Evolutionary conservation across 208 protist genomes (phyloP).

Genomic region (Wallacemonas rigidus): DNA sequence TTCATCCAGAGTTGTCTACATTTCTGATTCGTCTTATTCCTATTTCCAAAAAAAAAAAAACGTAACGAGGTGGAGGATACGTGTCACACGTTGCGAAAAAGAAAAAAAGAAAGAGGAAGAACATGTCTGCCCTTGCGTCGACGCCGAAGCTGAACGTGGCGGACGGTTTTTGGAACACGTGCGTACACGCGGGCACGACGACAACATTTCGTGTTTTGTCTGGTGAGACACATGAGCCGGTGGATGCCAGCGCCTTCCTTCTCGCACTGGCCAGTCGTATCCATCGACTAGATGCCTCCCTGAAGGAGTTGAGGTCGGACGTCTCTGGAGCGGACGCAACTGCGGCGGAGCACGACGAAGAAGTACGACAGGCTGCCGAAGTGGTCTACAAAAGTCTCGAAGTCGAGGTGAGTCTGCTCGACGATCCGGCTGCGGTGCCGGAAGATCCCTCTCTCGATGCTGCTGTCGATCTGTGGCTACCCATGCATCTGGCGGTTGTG

Average conservation of each 20-base stretch:
- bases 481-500: conserved; percentile 66
- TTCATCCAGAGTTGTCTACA: too few species aligned
- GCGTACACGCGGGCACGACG: conserved; percentile 25
- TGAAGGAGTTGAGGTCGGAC: conserved; percentile 22
- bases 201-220: conserved; percentile 49
- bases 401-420: conserved; percentile 69
- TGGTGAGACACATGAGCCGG: conserved; percentile 20
- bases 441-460: conserved; percentile 31
- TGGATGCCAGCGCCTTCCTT: conserved; percentile 28
- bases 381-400: conserved; percentile 48
- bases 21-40: too few species aligned
- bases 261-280: conserved; percentile 2
- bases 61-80: too few species aligned
- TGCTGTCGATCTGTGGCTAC: conserved; percentile 63
- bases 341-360: conserved; percentile 16
- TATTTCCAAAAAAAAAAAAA: too few species aligned
- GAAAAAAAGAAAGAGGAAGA: too few species aligned
- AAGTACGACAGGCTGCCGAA: conserved; percentile 22
- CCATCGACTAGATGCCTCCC: background rate
- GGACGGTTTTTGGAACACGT: conserved; percentile 41
- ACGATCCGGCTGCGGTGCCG: conserved; percentile 47
- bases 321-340: background rate
- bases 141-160: conserved; percentile 24
- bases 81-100: too few species aligned
- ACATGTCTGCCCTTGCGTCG: too few species aligned